Evolutionary conservation across 163 green algal genomes (phyloP), one percentile per base, ranked within the genome.

Genomic region (Chloroidium sp.): DNA sequence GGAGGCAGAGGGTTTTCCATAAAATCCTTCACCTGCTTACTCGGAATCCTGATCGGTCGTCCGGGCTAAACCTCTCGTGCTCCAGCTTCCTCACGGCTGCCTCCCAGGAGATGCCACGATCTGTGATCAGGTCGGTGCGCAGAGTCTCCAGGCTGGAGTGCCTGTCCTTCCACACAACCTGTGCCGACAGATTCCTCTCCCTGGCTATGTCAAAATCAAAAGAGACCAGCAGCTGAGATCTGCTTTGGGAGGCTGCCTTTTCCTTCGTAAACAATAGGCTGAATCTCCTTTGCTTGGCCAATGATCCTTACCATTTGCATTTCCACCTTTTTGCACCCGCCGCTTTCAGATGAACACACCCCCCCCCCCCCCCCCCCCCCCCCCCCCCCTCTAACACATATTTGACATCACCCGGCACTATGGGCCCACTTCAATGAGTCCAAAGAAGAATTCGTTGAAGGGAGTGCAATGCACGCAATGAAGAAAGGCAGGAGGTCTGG

Each of bases 61-160:
- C 84, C 0, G 59, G 76, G 74, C 61, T 75, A 58, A 61, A 69
- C 10, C 81, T 68, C 77, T 93, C 90, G 57, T 89, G 88, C 59
- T 89, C 82, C 78, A 97, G 85, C 57, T 81, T 77, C 2, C 78
- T 72, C 0, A 72, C 36, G 0, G 89, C 92, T 8, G 72, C 86
- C 84, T 90, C 82, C 69, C 91, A 98, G 79, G 85, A 91, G 58
- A 96, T 79, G 2, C 94, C 94, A 2, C 94, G 80, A 84, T 98
- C 94, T 1, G 97, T 85, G 74, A 62, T 84, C 36, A 98, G 86
- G 58, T 90, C 86, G 74, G 95, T 89, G 12, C 81, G 80, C 69
- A 88, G 79, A 8, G 92, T 97, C 61, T 10, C 10, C 3, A 10
- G 69, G 6, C 58, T 3, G 69, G 3, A 60, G 10, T 60, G 69